These are phyloP conservation scores for Scheffersomyces quercinus DNA, from an alignment of 1,139 yeast genomes.

Conservation along the genomic window DNA sequence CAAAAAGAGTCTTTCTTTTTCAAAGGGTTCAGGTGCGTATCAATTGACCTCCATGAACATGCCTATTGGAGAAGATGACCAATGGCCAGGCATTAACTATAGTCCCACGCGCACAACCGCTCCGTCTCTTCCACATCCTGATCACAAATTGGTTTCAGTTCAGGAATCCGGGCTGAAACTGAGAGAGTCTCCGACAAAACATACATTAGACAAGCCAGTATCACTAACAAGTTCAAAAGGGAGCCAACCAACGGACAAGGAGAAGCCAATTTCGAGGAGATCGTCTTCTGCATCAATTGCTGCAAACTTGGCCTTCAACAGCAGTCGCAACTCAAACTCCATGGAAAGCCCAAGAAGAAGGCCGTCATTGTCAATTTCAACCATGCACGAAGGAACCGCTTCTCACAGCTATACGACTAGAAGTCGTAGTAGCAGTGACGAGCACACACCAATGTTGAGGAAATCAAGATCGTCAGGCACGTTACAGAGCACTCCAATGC, in stretches of 20 bases:
- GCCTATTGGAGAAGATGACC: conserved; percentile 7
- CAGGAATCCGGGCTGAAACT: conserved; percentile 4
- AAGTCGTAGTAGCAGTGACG: conserved; percentile 3
- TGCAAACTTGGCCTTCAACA: conserved; percentile 30
- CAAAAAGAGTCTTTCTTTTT: conserved; percentile 7
- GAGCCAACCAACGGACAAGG: background rate
- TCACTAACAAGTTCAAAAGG: background rate
- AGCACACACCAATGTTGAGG: conserved; percentile 11
- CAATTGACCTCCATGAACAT: conserved; percentile 2
- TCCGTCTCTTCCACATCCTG: conserved; percentile 4
- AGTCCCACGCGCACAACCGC: conserved; percentile 12
- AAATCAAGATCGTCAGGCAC: conserved; percentile 18
- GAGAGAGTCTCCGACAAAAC: too few species aligned
- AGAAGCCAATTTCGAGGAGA: conserved; percentile 9
- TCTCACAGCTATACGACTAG: conserved; percentile 7
- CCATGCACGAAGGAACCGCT: background rate
- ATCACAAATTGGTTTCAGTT: conserved; percentile 8
- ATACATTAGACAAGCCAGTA: too few species aligned
- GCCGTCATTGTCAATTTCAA: conserved; percentile 11
- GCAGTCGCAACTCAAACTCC: conserved; percentile 17
- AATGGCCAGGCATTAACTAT: conserved; percentile 13
- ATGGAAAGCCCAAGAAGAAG: conserved; percentile 13
- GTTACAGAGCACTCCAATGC: conserved; percentile 2
- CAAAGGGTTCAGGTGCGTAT: conserved; percentile 1
- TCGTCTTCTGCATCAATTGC: conserved; percentile 33